Percentiles rank a stretch among this genome's conserved stretches.
These are phyloP conservation scores for Candida chilensis DNA, from an alignment of 805 yeast species.

Conservation along the genomic window DNA sequence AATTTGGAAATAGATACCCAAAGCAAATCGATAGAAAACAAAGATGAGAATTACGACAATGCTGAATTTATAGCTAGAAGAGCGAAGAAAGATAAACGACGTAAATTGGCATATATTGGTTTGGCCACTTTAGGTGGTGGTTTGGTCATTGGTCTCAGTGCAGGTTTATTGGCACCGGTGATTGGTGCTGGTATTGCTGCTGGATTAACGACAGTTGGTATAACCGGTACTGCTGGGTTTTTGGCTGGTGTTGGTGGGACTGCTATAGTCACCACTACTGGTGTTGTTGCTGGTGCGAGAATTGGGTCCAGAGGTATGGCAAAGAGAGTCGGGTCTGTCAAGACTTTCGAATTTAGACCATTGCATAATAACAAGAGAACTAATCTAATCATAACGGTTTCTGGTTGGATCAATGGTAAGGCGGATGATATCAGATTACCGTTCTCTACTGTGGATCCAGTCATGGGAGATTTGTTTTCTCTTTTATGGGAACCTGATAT, in stretches of 20 bases:
- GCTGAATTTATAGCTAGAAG: slow-evolving; percentile 58
- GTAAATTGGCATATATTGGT: slow-evolving; percentile 79
- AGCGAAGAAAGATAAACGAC: slow-evolving; percentile 54
- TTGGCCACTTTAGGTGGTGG: slow-evolving; percentile 96
- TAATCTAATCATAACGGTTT: slow-evolving; percentile 77
- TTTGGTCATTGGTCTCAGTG: slow-evolving; percentile 86
- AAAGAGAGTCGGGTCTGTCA: slow-evolving; percentile 81
- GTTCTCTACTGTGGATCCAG: slow-evolving; percentile 93
- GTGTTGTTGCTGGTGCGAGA: slow-evolving; percentile 83
- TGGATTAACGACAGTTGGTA: slow-evolving; percentile 90
- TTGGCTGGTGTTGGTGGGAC: slow-evolving; percentile 97
- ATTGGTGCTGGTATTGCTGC: slow-evolving; percentile 99
- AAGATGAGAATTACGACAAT: slow-evolving; percentile 69
- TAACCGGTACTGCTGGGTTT: slow-evolving; percentile 87
- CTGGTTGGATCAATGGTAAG: slow-evolving; percentile 97
- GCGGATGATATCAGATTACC: slow-evolving; percentile 95
- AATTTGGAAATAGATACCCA: slow-evolving; percentile 74
- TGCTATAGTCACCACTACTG: slow-evolving; percentile 85
- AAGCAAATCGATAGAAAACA: slow-evolving; percentile 43
- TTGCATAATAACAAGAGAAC: slow-evolving; percentile 85
- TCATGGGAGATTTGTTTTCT: slow-evolving; percentile 93
- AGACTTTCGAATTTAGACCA: slow-evolving; percentile 90
- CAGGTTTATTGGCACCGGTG: slow-evolving; percentile 93
- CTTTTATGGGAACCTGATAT: slow-evolving; percentile 97
- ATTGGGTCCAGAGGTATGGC: slow-evolving; percentile 85